phyloP scores from a whole-genome alignment of 192 early-diverging fungal genomes.

The Phlyctochytrium planicorne region DNA sequence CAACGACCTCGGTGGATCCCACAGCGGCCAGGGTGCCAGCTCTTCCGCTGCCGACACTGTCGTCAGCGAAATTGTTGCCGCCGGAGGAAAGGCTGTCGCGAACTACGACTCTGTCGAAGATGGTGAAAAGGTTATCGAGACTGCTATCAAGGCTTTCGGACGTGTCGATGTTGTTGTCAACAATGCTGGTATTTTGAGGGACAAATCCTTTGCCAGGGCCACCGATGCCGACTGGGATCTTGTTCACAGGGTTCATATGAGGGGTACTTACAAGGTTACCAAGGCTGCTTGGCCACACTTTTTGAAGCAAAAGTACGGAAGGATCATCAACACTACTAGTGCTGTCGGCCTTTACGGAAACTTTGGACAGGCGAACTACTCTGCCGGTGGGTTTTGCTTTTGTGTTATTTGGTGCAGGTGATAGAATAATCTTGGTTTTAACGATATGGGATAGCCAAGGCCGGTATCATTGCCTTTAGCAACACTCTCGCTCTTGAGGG shows the following conservation, averaged over 20 bases:
- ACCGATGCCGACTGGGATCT: constrained; percentile 94
- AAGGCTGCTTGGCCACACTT: constrained; percentile 97
- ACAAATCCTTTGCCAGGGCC: constrained; percentile 89
- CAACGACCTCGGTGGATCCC: constrained; percentile 79
- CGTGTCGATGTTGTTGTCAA: constrained; percentile 79
- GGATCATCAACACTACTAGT: constrained; percentile 93
- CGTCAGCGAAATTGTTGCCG: constrained; percentile 74
- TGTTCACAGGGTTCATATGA: constrained; percentile 84
- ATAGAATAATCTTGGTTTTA: background rate
- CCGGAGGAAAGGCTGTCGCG: constrained; percentile 89
- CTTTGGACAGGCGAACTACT: constrained; percentile 92
- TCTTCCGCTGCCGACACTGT: constrained; percentile 66
- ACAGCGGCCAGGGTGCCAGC: constrained; percentile 40
- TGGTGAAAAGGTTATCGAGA: constrained; percentile 91
- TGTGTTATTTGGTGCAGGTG: constrained; percentile 5
- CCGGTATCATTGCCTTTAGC: constrained; percentile 85
- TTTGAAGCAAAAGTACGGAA: constrained; percentile 90
- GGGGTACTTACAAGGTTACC: constrained; percentile 91
- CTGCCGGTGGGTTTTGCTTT: constrained; percentile 42
- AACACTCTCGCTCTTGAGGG: constrained; percentile 94
- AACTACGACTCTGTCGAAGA: constrained; percentile 91
- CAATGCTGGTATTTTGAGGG: constrained; percentile 96
- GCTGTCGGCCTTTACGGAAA: constrained; percentile 92
- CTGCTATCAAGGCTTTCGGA: constrained; percentile 81
- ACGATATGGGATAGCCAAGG: constrained; percentile 65